Evolutionary conservation across 2,329 filamentous ascomycete genomes (phyloP).

Genomic region (Tolypocladium guangdongense): DNA sequence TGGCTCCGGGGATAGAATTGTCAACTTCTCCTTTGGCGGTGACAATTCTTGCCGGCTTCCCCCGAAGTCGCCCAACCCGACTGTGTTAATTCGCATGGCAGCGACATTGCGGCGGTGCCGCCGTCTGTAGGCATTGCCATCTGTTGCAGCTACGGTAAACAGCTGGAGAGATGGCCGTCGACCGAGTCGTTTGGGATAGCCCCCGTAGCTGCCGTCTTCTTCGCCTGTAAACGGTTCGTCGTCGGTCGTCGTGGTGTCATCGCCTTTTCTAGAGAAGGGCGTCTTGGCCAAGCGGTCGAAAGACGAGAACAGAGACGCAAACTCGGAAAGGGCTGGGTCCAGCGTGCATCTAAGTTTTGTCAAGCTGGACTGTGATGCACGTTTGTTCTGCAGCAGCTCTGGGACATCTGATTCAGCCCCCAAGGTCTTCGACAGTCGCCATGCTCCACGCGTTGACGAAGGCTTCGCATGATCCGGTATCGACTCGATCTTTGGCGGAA

Average conservation of each 20-base stretch:
- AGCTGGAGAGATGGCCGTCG: constrained; percentile 2
- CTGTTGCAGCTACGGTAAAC: not conserved
- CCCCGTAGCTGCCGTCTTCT: not conserved
- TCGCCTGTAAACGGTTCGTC: not conserved
- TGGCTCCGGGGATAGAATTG: constrained; percentile 35
- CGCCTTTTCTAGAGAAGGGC: constrained; percentile 9
- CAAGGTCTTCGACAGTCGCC: constrained; percentile 3
- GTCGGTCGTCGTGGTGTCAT: not conserved
- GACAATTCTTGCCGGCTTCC: not conserved
- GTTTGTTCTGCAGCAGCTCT: not conserved
- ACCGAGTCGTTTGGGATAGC: not conserved
- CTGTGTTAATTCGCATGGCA: constrained; percentile 10
- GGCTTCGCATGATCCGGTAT: not conserved
- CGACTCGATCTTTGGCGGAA: not conserved
- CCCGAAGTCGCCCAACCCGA: constrained; percentile 3
- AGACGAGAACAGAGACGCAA: constrained; percentile 16
- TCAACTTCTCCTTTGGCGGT: constrained; percentile 9
- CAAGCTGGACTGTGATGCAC: constrained; percentile 5
- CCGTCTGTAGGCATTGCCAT: constrained; percentile 2
- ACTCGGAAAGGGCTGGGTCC: constrained; percentile 14
- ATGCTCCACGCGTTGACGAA: not conserved
- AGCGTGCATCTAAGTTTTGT: constrained; percentile 7
- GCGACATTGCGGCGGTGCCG: constrained; percentile 17
- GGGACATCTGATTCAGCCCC: not conserved
- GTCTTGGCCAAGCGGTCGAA: constrained; percentile 15